These are phyloP conservation scores for Ustilago esculenta DNA, from an alignment of 1,284 basidiomycete genomes.

Conservation along the genomic window DNA sequence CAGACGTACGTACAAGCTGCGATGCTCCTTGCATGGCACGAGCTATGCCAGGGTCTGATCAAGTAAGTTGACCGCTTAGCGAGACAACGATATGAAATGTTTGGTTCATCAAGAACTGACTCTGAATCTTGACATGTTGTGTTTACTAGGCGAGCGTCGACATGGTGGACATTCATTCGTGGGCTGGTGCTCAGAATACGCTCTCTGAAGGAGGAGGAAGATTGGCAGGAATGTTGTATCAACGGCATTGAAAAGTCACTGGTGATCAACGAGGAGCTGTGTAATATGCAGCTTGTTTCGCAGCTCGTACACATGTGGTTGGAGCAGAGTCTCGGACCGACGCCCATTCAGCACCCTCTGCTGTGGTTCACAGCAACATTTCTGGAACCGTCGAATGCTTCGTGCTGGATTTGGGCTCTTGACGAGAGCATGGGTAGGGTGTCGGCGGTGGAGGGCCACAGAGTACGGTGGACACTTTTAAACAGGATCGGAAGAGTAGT, in stretches of 20 bases:
- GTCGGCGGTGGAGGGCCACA: background rate
- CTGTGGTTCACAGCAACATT: background rate
- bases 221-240: conserved; percentile 1
- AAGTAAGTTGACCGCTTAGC: conserved; percentile 13
- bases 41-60: conserved; percentile 15
- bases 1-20: conserved; percentile 16
- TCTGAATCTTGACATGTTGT: background rate
- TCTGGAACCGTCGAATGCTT: background rate
- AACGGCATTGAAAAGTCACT: conserved; percentile 23
- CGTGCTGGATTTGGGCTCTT: conserved; percentile 12
- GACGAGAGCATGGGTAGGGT: conserved; percentile 25
- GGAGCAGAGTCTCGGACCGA: conserved; percentile 6
- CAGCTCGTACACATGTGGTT: conserved; percentile 31
- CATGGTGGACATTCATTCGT: conserved; percentile 21
- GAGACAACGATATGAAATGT: too few relatives aligned
- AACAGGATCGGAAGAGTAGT: conserved; percentile 7
- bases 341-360: background rate
- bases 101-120: too few relatives aligned
- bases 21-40: conserved; percentile 45
- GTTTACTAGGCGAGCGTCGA: conserved; percentile 26
- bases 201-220: conserved; percentile 2
- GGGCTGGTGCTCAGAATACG: conserved; percentile 6
- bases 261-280: conserved; percentile 24
- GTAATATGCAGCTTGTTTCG: conserved; percentile 17
- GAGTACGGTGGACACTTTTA: background rate